Conservation (phyloP, 2,329 filamentous ascomycete genomes). For the Hymenoscyphus occultus region DNA sequence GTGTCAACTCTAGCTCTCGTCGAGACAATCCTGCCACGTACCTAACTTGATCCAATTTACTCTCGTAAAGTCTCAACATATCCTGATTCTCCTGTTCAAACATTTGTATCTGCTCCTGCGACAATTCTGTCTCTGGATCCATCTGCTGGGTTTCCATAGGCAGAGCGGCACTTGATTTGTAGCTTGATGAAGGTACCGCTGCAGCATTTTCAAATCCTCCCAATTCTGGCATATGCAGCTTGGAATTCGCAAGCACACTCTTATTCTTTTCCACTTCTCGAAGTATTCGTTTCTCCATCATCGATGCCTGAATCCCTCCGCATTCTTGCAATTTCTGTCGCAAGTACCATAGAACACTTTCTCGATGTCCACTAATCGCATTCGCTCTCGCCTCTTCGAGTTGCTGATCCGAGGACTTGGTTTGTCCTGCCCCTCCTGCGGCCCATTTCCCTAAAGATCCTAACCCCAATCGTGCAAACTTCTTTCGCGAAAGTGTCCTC, state of each 20-base stretch:
- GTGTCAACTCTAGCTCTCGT: neutral
- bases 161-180: conserved; percentile 15
- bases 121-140: conserved; percentile 50
- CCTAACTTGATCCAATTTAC: conserved; percentile 91
- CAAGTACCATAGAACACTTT: conserved; percentile 81
- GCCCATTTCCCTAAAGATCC: conserved; percentile 65
- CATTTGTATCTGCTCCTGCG: conserved; percentile 82
- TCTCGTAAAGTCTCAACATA: conserved; percentile 91
- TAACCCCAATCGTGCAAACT: conserved; percentile 58
- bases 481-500: conserved; percentile 66
- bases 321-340: conserved; percentile 72
- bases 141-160: conserved; percentile 25
- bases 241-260: conserved; percentile 73
- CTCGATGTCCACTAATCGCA: conserved; percentile 67
- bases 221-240: conserved; percentile 35
- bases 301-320: conserved; percentile 74
- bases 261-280: conserved; percentile 87
- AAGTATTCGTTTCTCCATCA: conserved; percentile 88
- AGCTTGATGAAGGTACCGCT: conserved; percentile 20
- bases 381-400: conserved; percentile 68
- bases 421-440: conserved; percentile 57
- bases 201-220: conserved; percentile 27
- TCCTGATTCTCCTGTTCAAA: conserved; percentile 92
- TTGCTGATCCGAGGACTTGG: conserved; percentile 64
- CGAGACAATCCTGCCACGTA: conserved; percentile 46